Evolutionary conservation across 345 rosid species (phyloP).

Genomic region (Gossypium ekmanianum): DNA sequence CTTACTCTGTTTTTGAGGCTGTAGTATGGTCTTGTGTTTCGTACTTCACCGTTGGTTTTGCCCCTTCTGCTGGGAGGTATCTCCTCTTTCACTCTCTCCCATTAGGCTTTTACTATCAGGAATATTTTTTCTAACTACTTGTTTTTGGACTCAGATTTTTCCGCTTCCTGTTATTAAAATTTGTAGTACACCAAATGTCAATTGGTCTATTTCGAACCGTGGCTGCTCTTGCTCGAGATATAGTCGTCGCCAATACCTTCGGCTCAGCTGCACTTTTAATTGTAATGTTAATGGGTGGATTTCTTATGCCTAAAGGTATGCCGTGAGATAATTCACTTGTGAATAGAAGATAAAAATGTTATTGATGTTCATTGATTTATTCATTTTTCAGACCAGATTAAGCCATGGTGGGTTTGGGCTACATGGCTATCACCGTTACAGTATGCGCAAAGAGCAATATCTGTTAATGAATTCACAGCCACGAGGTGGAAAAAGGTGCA

Average conservation of each 20-base stretch:
- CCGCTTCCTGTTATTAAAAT: constrained; percentile 69
- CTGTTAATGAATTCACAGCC: constrained; percentile 81
- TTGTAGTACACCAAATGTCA: constrained; percentile 88
- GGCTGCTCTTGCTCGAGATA: constrained; percentile 79
- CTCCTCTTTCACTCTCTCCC: neutral
- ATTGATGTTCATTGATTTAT: neutral
- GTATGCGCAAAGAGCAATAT: constrained; percentile 73
- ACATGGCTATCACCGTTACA: constrained; percentile 85
- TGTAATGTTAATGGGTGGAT: constrained; percentile 82
- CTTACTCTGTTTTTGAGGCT: constrained; percentile 81
- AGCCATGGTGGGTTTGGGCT: constrained; percentile 95
- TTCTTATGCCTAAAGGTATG: constrained; percentile 77
- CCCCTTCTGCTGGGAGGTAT: constrained; percentile 71
- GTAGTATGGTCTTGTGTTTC: constrained; percentile 81
- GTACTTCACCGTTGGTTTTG: constrained; percentile 78
- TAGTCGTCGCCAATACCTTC: constrained; percentile 81
- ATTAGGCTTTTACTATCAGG: neutral
- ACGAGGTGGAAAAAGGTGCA: constrained; percentile 70
- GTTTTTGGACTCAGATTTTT: constrained; percentile 55
- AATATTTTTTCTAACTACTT: constrained; percentile 7
- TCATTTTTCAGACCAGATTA: constrained; percentile 49
- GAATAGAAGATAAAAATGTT: neutral
- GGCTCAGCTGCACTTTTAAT: constrained; percentile 64
- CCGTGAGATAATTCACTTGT: neutral
- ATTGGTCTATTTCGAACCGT: constrained; percentile 74